Evolutionary conservation across 176 grass and related monocot genomes (phyloP).

Genomic region (Oryza nivara): DNA sequence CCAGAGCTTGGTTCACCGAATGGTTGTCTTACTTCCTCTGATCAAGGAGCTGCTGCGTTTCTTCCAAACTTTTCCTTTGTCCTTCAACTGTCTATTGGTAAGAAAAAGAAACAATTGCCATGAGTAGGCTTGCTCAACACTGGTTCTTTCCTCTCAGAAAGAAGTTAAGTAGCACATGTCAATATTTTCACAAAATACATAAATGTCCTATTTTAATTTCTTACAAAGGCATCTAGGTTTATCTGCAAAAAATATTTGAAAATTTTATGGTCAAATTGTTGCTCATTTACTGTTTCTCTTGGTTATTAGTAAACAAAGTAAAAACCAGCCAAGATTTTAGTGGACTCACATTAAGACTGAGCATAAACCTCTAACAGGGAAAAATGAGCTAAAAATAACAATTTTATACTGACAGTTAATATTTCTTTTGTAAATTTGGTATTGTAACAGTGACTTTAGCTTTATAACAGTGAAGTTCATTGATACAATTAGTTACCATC

Average conservation of each 20-base stretch:
- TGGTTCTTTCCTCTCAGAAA: not conserved
- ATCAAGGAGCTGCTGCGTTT: slow-evolving; percentile 46
- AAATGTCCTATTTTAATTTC: not conserved
- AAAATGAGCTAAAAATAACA: not conserved
- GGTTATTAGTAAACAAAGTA: slow-evolving; percentile 1
- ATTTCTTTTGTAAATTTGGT: not conserved
- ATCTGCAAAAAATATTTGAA: not conserved
- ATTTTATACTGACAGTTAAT: not conserved
- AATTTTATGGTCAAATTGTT: not conserved
- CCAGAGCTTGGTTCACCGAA: not conserved
- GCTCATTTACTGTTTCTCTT: slow-evolving; percentile 7
- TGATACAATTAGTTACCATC: not conserved
- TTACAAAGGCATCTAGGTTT: not conserved
- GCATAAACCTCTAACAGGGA: not conserved
- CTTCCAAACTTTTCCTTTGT: slow-evolving; percentile 55
- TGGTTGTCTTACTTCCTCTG: slow-evolving; percentile 49
- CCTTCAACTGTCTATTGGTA: slow-evolving; percentile 41
- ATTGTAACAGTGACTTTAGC: not conserved
- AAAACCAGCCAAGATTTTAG: slow-evolving; percentile 2
- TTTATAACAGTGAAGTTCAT: not conserved
- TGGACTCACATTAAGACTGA: not conserved
- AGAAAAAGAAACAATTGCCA: slow-evolving; percentile 9
- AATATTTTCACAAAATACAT: not conserved
- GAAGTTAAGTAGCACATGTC: not conserved
- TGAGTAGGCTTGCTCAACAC: slow-evolving; percentile 15